Base-by-base conservation (phyloP, 2,329 filamentous ascomycete genomes). In the Cordyceps militaris region DNA sequence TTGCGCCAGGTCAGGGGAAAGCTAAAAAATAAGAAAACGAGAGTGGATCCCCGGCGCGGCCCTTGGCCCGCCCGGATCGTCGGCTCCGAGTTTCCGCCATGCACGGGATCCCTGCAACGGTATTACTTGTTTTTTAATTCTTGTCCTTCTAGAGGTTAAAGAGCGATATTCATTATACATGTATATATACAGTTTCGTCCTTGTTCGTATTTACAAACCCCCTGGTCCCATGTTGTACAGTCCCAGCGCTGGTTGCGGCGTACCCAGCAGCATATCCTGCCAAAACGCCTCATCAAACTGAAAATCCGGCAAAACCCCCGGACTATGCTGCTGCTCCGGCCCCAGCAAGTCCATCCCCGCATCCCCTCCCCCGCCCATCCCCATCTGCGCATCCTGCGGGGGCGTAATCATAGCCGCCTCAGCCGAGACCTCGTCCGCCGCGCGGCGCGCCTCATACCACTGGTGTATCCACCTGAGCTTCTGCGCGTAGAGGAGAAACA, bases 231-330 rank as follows among this genome's bases (percentile, higher is more conserved):
- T 47, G n/a, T n/a, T 48, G 24, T 28, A 46, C 32, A 19, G 26
- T 8, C 42, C 43, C 16, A 55, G 47, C 4, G 14, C 30, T 14
- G 42, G 52, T n/a, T 46, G 52, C 11, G 40, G 52, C 23, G 21
- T 28, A 10, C 52, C 30, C 34, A 56, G 34, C 8, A 56, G 46
- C 44, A 56, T 50, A 21, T 56, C 54, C 24, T 56, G 54, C 54
- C 54, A 56, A 42, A 56, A 56, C 26, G 44, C 36, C 13, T 56
- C 54, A n/a, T 49, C 44, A 50, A 56, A 56, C 44, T 48, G 44
- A 16, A 49, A 56, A 7, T 56, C 54, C 4, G 54, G 30, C 36
- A 50, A 13, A 11, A 56, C 43, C 6, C 19, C 19, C 19, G 43
- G 1, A 13, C 49, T 40, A 7, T 34, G 44, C 34, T 49, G 54